Evolutionary conservation across 129 eudicot species (phyloP).

Genomic region (Daucus carota): DNA sequence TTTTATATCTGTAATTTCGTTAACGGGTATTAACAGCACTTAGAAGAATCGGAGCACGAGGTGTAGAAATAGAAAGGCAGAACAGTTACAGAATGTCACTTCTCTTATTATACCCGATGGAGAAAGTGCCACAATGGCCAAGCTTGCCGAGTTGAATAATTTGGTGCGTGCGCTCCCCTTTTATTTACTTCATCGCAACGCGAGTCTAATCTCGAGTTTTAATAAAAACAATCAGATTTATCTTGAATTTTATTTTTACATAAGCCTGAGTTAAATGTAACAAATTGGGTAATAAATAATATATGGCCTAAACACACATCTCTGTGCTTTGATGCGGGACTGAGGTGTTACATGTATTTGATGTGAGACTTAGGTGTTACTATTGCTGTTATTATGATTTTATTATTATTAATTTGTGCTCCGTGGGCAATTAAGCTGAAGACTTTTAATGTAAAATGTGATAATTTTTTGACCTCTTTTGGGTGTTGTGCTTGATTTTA

Average conservation of each 20-base stretch:
- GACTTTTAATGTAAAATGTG: not conserved
- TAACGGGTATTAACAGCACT: constrained; percentile 31
- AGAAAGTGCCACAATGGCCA: constrained; percentile 98
- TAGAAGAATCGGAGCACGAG: constrained; percentile 75
- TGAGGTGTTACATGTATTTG: not conserved
- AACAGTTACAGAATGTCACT: constrained; percentile 54
- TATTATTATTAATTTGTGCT: not conserved
- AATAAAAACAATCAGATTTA: not conserved
- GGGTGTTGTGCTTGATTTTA: not conserved
- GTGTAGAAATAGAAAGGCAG: constrained; percentile 76
- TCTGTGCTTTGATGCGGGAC: not conserved
- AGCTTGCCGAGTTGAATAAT: constrained; percentile 86
- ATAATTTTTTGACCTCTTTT: not conserved
- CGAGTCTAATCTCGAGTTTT: not conserved
- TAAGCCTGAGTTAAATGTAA: too few relatives aligned
- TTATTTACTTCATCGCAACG: not conserved
- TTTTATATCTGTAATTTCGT: not conserved
- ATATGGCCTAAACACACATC: too few relatives aligned
- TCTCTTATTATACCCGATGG: constrained; percentile 96
- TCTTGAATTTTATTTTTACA: too few relatives aligned
- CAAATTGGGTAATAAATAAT: too few relatives aligned
- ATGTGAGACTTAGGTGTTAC: too few relatives aligned
- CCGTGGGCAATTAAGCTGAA: not conserved
- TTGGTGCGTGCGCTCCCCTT: constrained; percentile 26
- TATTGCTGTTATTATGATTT: not conserved